These are phyloP conservation scores for Cercis canadensis DNA, from an alignment of 306 rosid species.

Conservation along the genomic window DNA sequence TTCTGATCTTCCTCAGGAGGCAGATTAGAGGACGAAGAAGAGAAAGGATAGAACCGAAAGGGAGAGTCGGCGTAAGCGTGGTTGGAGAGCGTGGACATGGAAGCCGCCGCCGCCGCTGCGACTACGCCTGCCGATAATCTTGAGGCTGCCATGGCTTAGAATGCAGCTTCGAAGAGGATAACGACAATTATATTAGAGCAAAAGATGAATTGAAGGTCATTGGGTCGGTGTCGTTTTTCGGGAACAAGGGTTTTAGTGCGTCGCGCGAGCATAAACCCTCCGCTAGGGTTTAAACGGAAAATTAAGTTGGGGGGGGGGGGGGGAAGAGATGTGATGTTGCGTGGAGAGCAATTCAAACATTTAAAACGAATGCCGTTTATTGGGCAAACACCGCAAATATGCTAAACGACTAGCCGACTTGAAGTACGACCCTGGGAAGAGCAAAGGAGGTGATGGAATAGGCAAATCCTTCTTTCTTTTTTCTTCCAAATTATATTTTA, in stretches of 20 bases:
- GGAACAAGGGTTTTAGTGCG: not conserved
- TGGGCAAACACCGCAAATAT: not conserved
- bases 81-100: constrained; percentile 58
- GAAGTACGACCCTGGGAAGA: no score
- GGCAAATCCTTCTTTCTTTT: no score
- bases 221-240: not conserved
- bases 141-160: constrained; percentile 65
- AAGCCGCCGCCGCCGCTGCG: constrained; percentile 81
- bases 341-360: constrained; percentile 38
- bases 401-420: constrained; percentile 30
- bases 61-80: constrained; percentile 63
- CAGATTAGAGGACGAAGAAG: constrained; percentile 55
- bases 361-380: not conserved
- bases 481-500: no score
- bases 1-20: constrained; percentile 47
- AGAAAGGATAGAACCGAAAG: constrained; percentile 66
- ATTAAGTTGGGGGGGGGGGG: not conserved
- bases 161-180: constrained; percentile 21
- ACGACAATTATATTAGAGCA: not conserved
- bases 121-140: constrained; percentile 70
- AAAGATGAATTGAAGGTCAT: not conserved
- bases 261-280: constrained; percentile 50
- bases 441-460: no score
- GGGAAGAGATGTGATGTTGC: constrained; percentile 1
- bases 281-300: constrained; percentile 62